phyloP scores from a whole-genome alignment of 345 rosid genomes.

The Acer campestre region DNA sequence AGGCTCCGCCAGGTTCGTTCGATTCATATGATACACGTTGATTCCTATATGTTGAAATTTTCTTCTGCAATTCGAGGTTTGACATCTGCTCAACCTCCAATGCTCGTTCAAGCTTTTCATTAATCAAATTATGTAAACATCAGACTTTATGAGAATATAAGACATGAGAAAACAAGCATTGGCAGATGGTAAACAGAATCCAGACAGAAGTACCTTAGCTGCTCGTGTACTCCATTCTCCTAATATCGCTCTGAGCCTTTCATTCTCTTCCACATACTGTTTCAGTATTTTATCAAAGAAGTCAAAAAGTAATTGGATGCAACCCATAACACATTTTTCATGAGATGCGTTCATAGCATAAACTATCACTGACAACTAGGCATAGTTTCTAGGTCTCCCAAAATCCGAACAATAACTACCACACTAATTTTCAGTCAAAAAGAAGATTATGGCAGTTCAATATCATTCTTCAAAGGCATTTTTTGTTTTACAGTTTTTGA shows the following conservation, averaged over 20 bases:
- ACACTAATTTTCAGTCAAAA: neutral
- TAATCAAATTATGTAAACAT: neutral
- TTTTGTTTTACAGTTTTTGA: too few species aligned
- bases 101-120: conserved; percentile 78
- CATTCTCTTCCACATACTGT: conserved; percentile 92
- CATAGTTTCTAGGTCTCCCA: neutral
- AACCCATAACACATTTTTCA: neutral
- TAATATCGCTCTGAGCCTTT: conserved; percentile 84
- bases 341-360: neutral
- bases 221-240: conserved; percentile 94
- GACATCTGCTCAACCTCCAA: conserved; percentile 82
- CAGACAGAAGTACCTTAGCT: conserved; percentile 63
- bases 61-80: conserved; percentile 79
- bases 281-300: conserved; percentile 4
- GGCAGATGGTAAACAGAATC: neutral
- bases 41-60: conserved; percentile 38
- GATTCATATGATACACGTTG: conserved; percentile 31
- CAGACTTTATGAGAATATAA: neutral
- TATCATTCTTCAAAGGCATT: too few species aligned
- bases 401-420: neutral
- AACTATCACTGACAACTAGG: neutral
- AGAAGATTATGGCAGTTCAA: too few species aligned
- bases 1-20: conserved; percentile 31
- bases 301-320: neutral
- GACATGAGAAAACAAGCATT: neutral